phyloP scores from a whole-genome alignment of 2,329 filamentous ascomycete genomes.

The Calonectria montana region DNA sequence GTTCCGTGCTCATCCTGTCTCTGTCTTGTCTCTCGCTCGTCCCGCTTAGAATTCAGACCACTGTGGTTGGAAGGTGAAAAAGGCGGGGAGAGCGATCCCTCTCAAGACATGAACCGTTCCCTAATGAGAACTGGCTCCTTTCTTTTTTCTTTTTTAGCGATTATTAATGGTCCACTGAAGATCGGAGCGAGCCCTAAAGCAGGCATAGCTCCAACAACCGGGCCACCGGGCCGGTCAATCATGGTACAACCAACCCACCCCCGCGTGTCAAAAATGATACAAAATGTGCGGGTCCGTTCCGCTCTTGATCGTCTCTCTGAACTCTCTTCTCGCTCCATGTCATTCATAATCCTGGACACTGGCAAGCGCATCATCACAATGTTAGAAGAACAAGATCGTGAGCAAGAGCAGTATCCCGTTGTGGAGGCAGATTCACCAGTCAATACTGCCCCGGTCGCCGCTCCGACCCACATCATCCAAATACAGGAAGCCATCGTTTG shows the following conservation, averaged over 20 bases:
- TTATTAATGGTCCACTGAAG: neutral
- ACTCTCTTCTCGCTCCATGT: neutral
- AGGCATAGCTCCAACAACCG: neutral
- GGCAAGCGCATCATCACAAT: neutral
- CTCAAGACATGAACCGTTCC: neutral
- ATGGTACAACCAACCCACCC: neutral
- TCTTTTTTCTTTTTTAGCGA: neutral
- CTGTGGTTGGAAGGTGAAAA: neutral
- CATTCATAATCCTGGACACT: neutral
- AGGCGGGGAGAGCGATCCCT: neutral
- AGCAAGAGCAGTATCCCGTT: neutral
- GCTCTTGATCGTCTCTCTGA: neutral
- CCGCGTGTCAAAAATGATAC: neutral
- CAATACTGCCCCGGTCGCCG: neutral
- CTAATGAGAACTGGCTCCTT: neutral
- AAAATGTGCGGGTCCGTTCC: neutral
- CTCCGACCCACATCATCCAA: neutral
- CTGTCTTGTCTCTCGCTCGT: no score
- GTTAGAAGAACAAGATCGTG: neutral
- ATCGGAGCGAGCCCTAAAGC: neutral
- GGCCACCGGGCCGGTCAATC: neutral
- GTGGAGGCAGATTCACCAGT: neutral
- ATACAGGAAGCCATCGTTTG: neutral
- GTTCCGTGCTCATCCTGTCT: neutral
- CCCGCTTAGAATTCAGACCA: neutral